Percentiles rank a stretch among this genome's conserved stretches.
Conservation (phyloP, 345 rosid genomes). For the Jatropha curcas region DNA sequence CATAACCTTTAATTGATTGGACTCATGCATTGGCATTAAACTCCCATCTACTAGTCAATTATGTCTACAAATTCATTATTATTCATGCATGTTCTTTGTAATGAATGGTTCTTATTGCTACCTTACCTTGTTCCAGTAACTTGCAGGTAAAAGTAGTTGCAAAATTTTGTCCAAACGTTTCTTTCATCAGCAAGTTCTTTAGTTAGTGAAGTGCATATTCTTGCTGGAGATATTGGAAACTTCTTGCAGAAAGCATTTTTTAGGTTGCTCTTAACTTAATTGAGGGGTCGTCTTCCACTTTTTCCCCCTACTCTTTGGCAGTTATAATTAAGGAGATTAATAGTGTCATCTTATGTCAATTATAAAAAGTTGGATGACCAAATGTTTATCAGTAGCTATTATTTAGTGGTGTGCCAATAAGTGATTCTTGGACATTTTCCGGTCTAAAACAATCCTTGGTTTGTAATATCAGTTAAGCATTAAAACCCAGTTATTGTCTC, state of each 20-base stretch:
- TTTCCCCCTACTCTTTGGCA: neutral
- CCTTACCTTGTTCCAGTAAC: constrained; percentile 14
- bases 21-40: neutral
- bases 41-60: neutral
- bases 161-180: constrained; percentile 87
- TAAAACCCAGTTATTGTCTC: neutral
- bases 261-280: constrained; percentile 49
- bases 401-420: neutral
- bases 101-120: neutral
- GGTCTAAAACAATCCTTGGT: neutral
- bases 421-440: neutral
- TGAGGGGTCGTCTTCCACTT: neutral
- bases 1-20: neutral
- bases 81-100: neutral
- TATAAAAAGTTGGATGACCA: neutral
- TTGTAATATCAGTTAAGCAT: neutral
- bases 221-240: constrained; percentile 70
- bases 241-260: constrained; percentile 76
- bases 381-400: neutral
- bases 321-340: neutral
- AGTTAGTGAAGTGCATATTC: constrained; percentile 63
- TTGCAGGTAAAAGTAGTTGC: constrained; percentile 91
- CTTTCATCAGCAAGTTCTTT: constrained; percentile 83
- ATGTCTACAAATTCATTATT: neutral
- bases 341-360: neutral